phyloP scores from a whole-genome alignment of 192 early-diverging fungal genomes.

The Kappamyces sp. region DNA sequence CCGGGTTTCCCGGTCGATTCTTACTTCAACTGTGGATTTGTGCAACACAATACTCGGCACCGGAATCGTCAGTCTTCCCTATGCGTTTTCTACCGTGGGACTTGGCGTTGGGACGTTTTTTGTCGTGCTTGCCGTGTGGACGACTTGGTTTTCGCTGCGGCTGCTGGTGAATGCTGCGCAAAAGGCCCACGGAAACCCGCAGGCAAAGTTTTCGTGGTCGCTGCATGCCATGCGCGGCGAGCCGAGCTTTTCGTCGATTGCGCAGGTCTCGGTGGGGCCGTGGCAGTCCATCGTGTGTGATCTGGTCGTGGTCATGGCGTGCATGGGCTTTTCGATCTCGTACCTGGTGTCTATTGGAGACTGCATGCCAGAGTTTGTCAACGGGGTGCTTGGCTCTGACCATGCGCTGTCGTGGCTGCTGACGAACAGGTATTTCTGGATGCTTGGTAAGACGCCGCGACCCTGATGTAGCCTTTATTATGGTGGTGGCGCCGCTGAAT shows the following conservation, averaged over 20 bases:
- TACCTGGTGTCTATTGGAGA: slow-evolving; percentile 87
- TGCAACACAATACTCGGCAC: slow-evolving; percentile 86
- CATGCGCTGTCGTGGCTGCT: slow-evolving; percentile 9
- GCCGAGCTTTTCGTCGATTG: slow-evolving; percentile 38
- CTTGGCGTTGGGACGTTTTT: slow-evolving; percentile 65
- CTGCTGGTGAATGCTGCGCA: slow-evolving; percentile 42
- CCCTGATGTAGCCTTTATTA: slow-evolving; percentile 49
- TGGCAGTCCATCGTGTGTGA: slow-evolving; percentile 69
- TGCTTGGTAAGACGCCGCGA: slow-evolving; percentile 23
- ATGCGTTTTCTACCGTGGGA: slow-evolving; percentile 59
- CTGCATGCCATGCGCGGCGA: slow-evolving; percentile 48
- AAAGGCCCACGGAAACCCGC: slow-evolving; percentile 10
- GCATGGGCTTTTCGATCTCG: slow-evolving; percentile 80
- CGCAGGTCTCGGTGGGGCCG: slow-evolving; percentile 57
- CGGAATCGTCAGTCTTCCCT: slow-evolving; percentile 53
- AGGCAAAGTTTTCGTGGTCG: slow-evolving; percentile 14
- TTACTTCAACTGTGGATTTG: slow-evolving; percentile 66
- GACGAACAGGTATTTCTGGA: slow-evolving; percentile 58
- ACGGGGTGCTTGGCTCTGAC: slow-evolving; percentile 10
- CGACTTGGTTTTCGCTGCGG: slow-evolving; percentile 70
- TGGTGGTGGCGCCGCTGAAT: slow-evolving; percentile 61
- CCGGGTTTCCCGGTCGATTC: slow-evolving; percentile 18
- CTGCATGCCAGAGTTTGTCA: slow-evolving; percentile 49
- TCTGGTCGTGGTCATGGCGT: slow-evolving; percentile 75
- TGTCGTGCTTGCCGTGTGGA: slow-evolving; percentile 60